Evolutionary conservation across 352 stramenopile genomes (phyloP), one percentile per base, ranked within the genome.

Genomic region (Globisporangium paroecandrum): DNA sequence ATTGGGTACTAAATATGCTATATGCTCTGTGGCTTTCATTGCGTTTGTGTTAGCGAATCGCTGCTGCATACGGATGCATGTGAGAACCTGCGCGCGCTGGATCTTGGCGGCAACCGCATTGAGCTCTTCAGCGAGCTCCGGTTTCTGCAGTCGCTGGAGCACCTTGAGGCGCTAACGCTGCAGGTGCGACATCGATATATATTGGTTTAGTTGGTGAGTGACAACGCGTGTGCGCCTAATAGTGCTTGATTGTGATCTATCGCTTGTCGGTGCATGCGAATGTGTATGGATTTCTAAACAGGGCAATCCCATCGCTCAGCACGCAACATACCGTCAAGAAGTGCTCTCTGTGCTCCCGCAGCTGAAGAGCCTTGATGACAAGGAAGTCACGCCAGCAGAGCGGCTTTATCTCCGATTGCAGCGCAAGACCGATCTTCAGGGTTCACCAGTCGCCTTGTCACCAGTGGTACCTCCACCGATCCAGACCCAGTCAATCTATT

Each of bases 321-420:
- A 71, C 3, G 15, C 70, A 2, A 72, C 65, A 13, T 90, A 89
- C 58, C 75, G 85, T 0, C 74, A 76, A 7, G 78, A 91, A 20
- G 79, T 87, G 53, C 69, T 91, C 32, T 53, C 64, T 5, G 78
- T 87, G 78, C 72, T 93, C 53, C 83, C 81, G 24, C 74, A 81
- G 20, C 72, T 93, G 20, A 61, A 77, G 56, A 71, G 66, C 5
- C 74, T 93, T 9, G 83, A 93, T 49, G 72, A 69, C 18, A 69
- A 63, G 5, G 67, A 70, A 0, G 55, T 92, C 24, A 85, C 77
- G 36, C 68, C 78, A 2, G 80, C 74, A 3, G 84, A 92, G 68
- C 78, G 72, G 5, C 56, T 91, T 9, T 81, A 86, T 29, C 71
- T 72, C 15, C 75, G 73, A 54, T 59, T 89, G 58, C 75, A 89